Evolutionary conservation across 1,284 basidiomycete genomes (phyloP), one percentile per base, ranked within the genome.

Genomic region (Cutaneotrichosporon spelunceum): DNA sequence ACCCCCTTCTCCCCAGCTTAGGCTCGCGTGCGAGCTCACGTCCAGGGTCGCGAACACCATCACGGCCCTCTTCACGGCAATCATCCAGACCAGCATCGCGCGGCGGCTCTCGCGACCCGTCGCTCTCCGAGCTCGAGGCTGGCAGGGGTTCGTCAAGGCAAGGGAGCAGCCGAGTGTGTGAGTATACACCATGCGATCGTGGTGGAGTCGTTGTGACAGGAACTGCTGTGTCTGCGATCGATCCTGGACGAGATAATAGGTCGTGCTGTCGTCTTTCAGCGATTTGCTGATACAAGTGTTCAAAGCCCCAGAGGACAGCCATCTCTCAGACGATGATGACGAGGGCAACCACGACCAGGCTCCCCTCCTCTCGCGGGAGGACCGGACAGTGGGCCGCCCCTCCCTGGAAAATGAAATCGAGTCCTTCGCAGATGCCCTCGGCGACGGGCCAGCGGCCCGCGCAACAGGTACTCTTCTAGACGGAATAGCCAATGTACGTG

Each of bases 401-500:
- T 50, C 47, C 4, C 33, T 49, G 8, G 56, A 57, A 30, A 47
- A 57, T 9, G 56, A 57, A 10, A 57, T 57, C 14, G 56, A 57
- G 9, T 39, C 26, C 2, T 57, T 57, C 24, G 66, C 67, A 14
- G 68, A 68, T 21, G 53, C 70, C 26, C 39, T 68, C 27, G 62
- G 58, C 14, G 73, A 75, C 47, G 74, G 72, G 1, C 70, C 69
- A 16, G 62, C 52, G 2, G 52, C 68, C 47, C 63, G 65, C 8
- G 69, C 61, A 13, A 70, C 68, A 29, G 76, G 76, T 8, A 77
- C 76, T 2, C 57, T 79, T 61, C 56, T 75, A 62, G 78, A 77
- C 44, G 76, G 74, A 1, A 73, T 79, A 58, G 77, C 78, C 7
- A 79, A 78, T 71, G 77, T 78, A 56, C 61, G 74, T 59, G n/a